Base-by-base conservation (phyloP, 2,329 filamentous ascomycete species). In the Paracamarosporium sp. region DNA sequence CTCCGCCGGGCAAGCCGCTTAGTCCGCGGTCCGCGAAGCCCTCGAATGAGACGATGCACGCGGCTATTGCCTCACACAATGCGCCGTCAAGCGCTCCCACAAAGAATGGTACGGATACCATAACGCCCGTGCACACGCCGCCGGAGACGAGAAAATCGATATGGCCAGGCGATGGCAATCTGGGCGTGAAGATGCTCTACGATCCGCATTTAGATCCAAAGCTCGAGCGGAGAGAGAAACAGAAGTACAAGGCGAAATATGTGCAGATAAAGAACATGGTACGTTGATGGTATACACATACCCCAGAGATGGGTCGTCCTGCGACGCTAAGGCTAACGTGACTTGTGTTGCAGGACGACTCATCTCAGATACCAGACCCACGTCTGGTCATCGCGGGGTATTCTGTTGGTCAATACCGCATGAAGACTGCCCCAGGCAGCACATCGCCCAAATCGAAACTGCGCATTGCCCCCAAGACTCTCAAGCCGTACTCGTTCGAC, bases 401-500 rank as follows among this genome's bases (percentile, higher is more conserved):
- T 71, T 83, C 81, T 61, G 76, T 76, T 54, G 81, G 81, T 33
- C 75, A 75, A 56, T 81, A 80, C 59, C 66, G 65, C 51, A 68
- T 76, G 60, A 82, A 85, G 60, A 83, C 82, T 52, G 86, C 69
- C 81, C 89, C 79, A 79, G 90, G 88, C 64, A n/a, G 48, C 11
- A 22, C 33, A 22, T 64, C 68, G 13, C 69, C 76, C 27, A 94
- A 89, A 80, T 89, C 87, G 63, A 91, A 86, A 68, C 80, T 88
- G 72, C 90, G 86, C 71, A 86, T 85, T 66, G 85, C 90, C 27
- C 90, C 90, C 0, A 96, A 97, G 78, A 88, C 90, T 59, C 80
- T 97, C 50, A 91, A 88, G 73, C 89, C 90, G 22, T 97, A 96
- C 76, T 79, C 86, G 25, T 95, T 92, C 77, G 93, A 98, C 73